Evolutionary conservation across 495 filamentous ascomycete species (phyloP), one percentile per base, ranked within the genome.

Genomic region (Sphaerosporella brunnea): DNA sequence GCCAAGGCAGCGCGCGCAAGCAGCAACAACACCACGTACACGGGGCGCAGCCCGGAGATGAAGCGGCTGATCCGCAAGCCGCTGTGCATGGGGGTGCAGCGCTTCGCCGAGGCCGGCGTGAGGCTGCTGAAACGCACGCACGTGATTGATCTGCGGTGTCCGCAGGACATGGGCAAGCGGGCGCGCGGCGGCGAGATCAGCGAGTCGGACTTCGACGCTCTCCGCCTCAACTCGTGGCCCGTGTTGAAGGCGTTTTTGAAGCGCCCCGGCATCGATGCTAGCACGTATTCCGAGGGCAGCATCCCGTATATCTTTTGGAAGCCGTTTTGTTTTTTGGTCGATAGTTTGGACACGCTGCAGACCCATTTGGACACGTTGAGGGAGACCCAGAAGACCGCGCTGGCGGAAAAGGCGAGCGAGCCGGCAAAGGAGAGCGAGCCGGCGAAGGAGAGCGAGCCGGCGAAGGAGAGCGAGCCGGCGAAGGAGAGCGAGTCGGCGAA

Each of bases 61-160:
- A 36, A 36, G 36, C 25, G 13, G 11, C 8, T 47, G 26, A 37
- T 21, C 16, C 13, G 45, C 26, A 36, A 36, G 32, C 26, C 23
- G 21, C 28, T 37, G 13, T 16, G 25, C 13, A 47, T 47, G 45
- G 19, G 18, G 18, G 16, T 18, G 15, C 13, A 3, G 1, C 11
- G 10, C 2, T 47, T 47, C 23, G 26, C 1, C 35, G 21, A 4
- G 9, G 18, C 15, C 23, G 45, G 28, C 16, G 10, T 8, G 23
- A 47, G 2, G 0, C 45, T 47, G 23, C 8, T 13, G 18, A 25
- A 19, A 11, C 45, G 45, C 10, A 47, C 45, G 18, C 45, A 37
- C 36, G 21, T 47, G n/a, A 25, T 47, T 15, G 45, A 47, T 18
- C 36, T 47, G 15, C 35, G 45, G 36, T 47, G 45, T 36, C 28